Percentiles rank a stretch among this genome's conserved stretches.
These are phyloP conservation scores for Aegilops sharonensis DNA, from an alignment of 176 grass and related monocot species.

Conservation along the genomic window DNA sequence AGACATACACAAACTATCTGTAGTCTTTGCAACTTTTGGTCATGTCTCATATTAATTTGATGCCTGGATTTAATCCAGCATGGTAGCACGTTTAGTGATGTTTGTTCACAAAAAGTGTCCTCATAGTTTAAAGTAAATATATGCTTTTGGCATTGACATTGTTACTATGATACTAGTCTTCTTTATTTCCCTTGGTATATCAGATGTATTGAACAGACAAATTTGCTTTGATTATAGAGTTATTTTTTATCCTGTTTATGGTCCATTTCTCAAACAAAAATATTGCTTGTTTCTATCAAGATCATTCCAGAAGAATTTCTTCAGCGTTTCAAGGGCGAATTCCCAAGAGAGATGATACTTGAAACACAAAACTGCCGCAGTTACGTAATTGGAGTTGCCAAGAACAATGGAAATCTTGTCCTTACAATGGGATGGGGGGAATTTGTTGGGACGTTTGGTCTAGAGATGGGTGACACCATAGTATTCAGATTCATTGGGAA, in stretches of 20 bases:
- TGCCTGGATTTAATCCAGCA: neutral
- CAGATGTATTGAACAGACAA: neutral
- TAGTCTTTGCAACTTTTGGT: neutral
- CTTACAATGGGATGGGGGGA: neutral
- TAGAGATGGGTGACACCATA: neutral
- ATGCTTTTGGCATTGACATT: neutral
- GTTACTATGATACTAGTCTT: neutral
- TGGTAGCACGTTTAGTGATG: neutral
- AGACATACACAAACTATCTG: neutral
- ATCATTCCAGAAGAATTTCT: neutral
- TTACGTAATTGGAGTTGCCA: slow-evolving; percentile 7
- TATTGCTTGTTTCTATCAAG: neutral
- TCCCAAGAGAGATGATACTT: neutral
- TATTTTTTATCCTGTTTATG: neutral
- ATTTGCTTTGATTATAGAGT: neutral
- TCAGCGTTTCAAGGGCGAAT: neutral
- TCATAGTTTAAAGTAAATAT: neutral
- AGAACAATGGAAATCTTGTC: neutral
- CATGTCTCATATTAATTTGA: neutral
- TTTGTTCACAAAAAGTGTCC: neutral
- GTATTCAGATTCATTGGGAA: neutral
- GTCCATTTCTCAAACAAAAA: neutral
- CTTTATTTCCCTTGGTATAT: no score
- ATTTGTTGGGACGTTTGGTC: neutral
- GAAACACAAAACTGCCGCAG: neutral